These are phyloP conservation scores for Lodderomyces oxycetoniae DNA, from an alignment of 1,139 yeast genomes.

Conservation along the genomic window DNA sequence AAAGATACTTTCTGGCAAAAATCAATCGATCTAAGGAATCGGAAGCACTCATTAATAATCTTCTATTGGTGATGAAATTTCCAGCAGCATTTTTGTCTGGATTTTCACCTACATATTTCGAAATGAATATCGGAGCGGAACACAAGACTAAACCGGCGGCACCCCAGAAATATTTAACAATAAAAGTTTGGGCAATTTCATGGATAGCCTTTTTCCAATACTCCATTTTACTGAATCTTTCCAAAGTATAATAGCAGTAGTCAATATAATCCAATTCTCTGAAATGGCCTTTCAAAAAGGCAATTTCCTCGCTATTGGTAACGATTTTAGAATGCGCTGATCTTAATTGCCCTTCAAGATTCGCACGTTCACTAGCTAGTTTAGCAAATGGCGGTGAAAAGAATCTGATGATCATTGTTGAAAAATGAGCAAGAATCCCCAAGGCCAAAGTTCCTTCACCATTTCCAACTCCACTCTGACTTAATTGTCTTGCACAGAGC, in stretches of 20 bases:
- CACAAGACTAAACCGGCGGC: slow-evolving; percentile 88
- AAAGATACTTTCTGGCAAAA: slow-evolving; percentile 77
- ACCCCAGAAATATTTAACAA: slow-evolving; percentile 92
- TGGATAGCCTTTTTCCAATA: slow-evolving; percentile 70
- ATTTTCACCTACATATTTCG: slow-evolving; percentile 47
- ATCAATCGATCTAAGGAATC: slow-evolving; percentile 86
- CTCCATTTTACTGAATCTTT: slow-evolving; percentile 72
- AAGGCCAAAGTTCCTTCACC: slow-evolving; percentile 83
- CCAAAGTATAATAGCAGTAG: slow-evolving; percentile 75
- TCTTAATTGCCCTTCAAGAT: slow-evolving; percentile 81
- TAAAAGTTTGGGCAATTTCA: slow-evolving; percentile 75
- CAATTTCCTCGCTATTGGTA: slow-evolving; percentile 79
- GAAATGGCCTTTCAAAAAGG: slow-evolving; percentile 75
- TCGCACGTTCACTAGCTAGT: slow-evolving; percentile 72
- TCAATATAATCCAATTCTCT: slow-evolving; percentile 78
- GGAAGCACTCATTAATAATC: slow-evolving; percentile 78
- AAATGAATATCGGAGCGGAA: slow-evolving; percentile 82
- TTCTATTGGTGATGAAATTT: slow-evolving; percentile 84
- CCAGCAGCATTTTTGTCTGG: slow-evolving; percentile 59
- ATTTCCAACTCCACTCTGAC: slow-evolving; percentile 69
- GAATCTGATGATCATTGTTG: slow-evolving; percentile 67
- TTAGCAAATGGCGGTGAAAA: slow-evolving; percentile 91
- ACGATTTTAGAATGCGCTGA: slow-evolving; percentile 79
- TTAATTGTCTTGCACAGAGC: slow-evolving; percentile 76
- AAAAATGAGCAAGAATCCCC: slow-evolving; percentile 76